Percentiles rank a stretch among this genome's conserved stretches.
Conservation (phyloP, 1,139 yeast genomes). For the Yamadazyma buinensis region DNA sequence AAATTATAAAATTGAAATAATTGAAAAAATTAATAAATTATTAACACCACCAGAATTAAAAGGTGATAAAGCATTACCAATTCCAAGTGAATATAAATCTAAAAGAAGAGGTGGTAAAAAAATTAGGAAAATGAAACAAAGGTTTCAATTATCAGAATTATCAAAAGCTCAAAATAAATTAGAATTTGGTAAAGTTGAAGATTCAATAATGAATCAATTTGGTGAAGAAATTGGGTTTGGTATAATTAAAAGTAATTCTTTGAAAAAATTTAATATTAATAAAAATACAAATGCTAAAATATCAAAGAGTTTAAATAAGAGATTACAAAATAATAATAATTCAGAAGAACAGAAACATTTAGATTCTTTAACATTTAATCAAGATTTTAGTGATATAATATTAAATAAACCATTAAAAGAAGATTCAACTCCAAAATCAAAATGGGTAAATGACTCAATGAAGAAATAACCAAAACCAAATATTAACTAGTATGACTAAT, state of each 20-base stretch:
- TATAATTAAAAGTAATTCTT: slow-evolving; percentile 51
- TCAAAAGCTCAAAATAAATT: slow-evolving; percentile 81
- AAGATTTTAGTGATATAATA: slow-evolving; percentile 6
- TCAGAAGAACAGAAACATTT: slow-evolving; percentile 13
- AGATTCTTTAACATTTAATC: slow-evolving; percentile 14
- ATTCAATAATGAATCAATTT: slow-evolving; percentile 54
- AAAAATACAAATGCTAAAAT: slow-evolving; percentile 47
- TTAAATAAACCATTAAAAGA: not conserved
- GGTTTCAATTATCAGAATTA: slow-evolving; percentile 75
- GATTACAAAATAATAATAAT: slow-evolving; percentile 26
- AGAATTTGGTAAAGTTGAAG: slow-evolving; percentile 76
- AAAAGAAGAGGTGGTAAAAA: slow-evolving; percentile 86
- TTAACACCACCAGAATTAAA: slow-evolving; percentile 73
- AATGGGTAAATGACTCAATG: slow-evolving; percentile 8
- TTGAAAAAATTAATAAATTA: slow-evolving; percentile 63
- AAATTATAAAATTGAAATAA: slow-evolving; percentile 57
- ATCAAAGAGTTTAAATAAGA: slow-evolving; percentile 49
- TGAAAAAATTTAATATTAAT: slow-evolving; percentile 23
- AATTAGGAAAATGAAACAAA: slow-evolving; percentile 74
- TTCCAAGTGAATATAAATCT: slow-evolving; percentile 74
- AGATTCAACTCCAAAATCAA: not conserved
- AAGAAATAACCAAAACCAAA: slow-evolving; percentile 6
- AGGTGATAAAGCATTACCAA: slow-evolving; percentile 73
- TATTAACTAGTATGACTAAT: too few species aligned
- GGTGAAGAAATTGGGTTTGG: slow-evolving; percentile 87